Evolutionary conservation across 116 monocot genomes (phyloP), one percentile per base, ranked within the genome.

Genomic region (Iris pallida): DNA sequence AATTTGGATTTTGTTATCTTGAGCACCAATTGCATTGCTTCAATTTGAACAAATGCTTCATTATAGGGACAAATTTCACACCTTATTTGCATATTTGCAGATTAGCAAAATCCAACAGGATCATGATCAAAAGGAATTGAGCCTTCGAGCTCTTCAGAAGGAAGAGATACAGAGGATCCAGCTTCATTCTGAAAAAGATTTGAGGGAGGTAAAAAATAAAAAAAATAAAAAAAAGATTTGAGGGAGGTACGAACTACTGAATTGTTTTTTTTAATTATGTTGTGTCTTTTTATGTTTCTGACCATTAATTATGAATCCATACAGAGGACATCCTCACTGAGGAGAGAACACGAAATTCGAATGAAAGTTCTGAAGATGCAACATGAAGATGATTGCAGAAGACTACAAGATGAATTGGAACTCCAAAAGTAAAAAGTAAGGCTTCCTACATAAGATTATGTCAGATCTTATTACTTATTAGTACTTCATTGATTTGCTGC

Each of bases 261-360:
- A 16, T 16, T 9, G 6, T 6, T 44, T 42, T 47, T n/a, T 55
- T 64, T 19, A 47, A n/a, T 15, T 16, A 58, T 59, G 16, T 11
- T 12, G 45, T n/a, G 14, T 44, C 47, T 47, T 11, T 51, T 59
- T 44, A 5, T 51, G 12, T 56, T 30, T 58, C 42, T 75, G 46
- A 45, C 52, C 71, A 8, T 53, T 46, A 43, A 6, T 51, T 61
- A 16, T 75, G 15, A 57, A 59, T 81, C 7, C 16, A 64, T 66
- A 19, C 71, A 99, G 99, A 93, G 64, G 82, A 75, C 68, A 68
- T 74, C 82, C 70, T 82, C 72, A 47, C 69, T 93, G 48, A 86
- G 88, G 73, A 99, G 86, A 81, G 99, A 99, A 64, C 90, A 99
- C 69, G 99, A 90, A 75, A 77, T 93, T 73, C 99, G 93, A 71